These are phyloP conservation scores for Aurantiochytrium sp. DNA, from an alignment of 108 stramenopile genomes.

Conservation along the genomic window DNA sequence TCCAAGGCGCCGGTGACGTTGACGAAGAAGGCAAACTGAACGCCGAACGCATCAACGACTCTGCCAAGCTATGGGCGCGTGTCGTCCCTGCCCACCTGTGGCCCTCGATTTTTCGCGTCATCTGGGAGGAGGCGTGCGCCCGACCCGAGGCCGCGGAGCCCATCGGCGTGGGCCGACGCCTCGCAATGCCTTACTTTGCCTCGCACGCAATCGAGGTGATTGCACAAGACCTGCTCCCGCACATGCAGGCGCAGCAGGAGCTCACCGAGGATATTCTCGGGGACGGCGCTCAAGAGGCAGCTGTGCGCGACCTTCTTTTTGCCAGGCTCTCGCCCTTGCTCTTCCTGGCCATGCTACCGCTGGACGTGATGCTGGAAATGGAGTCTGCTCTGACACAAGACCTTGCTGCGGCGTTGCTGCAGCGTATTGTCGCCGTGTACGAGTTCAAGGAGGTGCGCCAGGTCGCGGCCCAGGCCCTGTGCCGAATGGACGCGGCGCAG, in stretches of 20 bases:
- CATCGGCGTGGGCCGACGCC: background rate
- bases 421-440: background rate
- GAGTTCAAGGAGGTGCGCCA: conserved; percentile 25
- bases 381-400: too few species aligned
- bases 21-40: background rate
- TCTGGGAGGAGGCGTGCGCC: background rate
- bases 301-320: background rate
- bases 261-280: background rate
- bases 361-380: background rate
- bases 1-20: background rate
- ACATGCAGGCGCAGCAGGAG: background rate
- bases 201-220: background rate
- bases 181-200: background rate
- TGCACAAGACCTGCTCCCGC: background rate
- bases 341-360: background rate
- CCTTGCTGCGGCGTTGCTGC: background rate
- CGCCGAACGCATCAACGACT: background rate
- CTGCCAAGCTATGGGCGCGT: background rate
- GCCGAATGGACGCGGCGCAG: background rate
- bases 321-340: background rate
- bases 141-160: background rate
- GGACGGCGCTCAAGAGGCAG: too few species aligned
- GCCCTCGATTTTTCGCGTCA: background rate
- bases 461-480: background rate
- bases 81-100: background rate